A percentile compares a stretch with the other conserved stretches of the same genome.
Evolutionary conservation across 75 land plant genomes (phyloP).

Genomic region (Cupressus sempervirens): DNA sequence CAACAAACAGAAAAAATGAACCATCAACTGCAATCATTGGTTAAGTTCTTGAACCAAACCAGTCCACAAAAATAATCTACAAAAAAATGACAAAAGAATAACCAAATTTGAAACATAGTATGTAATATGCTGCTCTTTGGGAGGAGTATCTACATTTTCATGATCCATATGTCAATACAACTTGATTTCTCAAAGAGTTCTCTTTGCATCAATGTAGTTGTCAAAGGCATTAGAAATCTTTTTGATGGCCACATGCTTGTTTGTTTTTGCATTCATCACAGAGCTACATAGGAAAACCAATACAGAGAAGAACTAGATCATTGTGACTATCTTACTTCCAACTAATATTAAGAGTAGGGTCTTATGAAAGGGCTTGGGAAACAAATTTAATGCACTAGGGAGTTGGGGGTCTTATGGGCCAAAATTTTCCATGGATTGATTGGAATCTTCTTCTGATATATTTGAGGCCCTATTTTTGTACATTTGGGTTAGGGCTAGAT

Average conservation of each 20-base stretch:
- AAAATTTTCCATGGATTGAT: no score
- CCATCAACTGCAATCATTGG: not conserved
- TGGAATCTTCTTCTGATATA: no score
- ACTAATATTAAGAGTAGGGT: no score
- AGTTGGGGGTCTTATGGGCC: no score
- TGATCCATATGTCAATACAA: conserved; percentile 75
- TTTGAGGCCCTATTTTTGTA: no score
- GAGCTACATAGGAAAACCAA: conserved; percentile 37
- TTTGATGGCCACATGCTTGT: conserved; percentile 77
- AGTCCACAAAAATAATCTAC: not conserved
- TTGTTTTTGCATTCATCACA: conserved; percentile 64
- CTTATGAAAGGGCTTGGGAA: no score
- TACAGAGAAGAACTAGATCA: not conserved
- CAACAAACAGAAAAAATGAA: not conserved
- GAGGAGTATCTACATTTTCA: conserved; percentile 50
- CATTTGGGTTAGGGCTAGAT: no score
- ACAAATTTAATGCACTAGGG: no score
- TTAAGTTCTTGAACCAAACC: not conserved
- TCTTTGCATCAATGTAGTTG: conserved; percentile 76
- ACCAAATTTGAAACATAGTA: not conserved
- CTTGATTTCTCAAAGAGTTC: conserved; percentile 87
- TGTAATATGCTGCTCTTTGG: not conserved
- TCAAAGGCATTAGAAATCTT: conserved; percentile 87
- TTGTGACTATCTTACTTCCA: no score
- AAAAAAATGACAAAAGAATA: not conserved